These are phyloP conservation scores for Glycine latifolia DNA, from an alignment of 306 rosid genomes.

Conservation along the genomic window DNA sequence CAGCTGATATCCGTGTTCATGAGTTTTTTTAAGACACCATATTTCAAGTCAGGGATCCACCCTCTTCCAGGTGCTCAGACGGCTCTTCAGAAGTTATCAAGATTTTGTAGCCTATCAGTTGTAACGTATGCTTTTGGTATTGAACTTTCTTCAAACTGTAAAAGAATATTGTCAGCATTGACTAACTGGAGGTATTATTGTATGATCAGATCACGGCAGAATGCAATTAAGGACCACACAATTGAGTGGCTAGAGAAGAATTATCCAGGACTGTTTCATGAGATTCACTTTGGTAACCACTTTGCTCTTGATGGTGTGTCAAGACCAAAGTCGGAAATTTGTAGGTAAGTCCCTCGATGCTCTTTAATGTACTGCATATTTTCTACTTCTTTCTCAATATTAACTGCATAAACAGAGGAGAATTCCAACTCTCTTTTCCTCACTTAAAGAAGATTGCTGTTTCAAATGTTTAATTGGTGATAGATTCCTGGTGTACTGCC, in stretches of 20 bases:
- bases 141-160: constrained; percentile 36
- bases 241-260: constrained; percentile 83
- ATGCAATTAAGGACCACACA: constrained; percentile 90
- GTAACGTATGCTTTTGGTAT: constrained; percentile 79
- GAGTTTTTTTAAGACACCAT: constrained; percentile 88
- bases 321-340: constrained; percentile 88
- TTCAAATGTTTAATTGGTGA: constrained; percentile 29
- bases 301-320: constrained; percentile 87
- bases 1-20: constrained; percentile 91
- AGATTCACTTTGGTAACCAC: constrained; percentile 97
- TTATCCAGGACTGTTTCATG: constrained; percentile 82
- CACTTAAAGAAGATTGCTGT: background rate
- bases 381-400: background rate
- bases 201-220: constrained; percentile 82
- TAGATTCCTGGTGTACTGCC: constrained; percentile 30
- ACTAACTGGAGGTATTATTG: constrained; percentile 38
- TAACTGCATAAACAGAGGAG: background rate
- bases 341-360: constrained; percentile 65
- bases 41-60: constrained; percentile 88
- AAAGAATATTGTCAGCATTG: constrained; percentile 28
- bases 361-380: constrained; percentile 21
- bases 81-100: constrained; percentile 77
- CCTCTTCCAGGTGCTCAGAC: constrained; percentile 89
- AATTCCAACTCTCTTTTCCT: background rate
- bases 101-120: constrained; percentile 79